Base-by-base conservation (phyloP, 176 grass and related monocot species). In the Saccharum officinarum region DNA sequence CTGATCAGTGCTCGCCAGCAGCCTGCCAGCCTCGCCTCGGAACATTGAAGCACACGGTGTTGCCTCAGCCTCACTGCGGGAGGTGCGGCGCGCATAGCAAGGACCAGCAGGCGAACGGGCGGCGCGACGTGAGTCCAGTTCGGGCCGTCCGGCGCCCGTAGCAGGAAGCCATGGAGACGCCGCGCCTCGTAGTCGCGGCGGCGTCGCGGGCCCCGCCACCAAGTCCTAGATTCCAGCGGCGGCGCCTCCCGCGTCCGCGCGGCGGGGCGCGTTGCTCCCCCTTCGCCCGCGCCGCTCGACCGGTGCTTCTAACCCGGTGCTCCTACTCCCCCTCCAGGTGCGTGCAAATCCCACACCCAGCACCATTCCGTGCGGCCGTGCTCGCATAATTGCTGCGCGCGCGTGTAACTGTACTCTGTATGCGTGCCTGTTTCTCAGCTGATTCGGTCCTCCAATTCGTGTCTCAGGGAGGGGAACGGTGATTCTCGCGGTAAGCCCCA, bases 271-370 rank as follows among this genome's bases (percentile, higher is more conserved):
- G 36, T 60, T 41, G 64, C 39, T 41, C 71, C 54, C 1, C 23
- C 73, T 63, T 23, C 31, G 45, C 80, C 30, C 54, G 39, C 52
- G 30, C 67, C 13, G 38, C 81, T 23, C 49, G 40, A 1, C 42
- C 50, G 3, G 7, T 50, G 20, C 15, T 34, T 17, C 54, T 42
- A 44, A 28, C 25, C 54, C n/a, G 67, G 41, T 79, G 66, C 67
- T 65, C 22, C 67, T 42, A 60, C 54, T 28, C 80, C 65, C 4
- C 22, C 12, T 83, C 80, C 74, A 72, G 80, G 80, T 60, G 39
- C 57, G 46, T 55, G 11, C 31, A 22, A 5, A 3, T 55, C 28
- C 10, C 76, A 37, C 1, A 20, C 62, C n/a, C 36, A 18, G 36
- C 73, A 22, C 28, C 3, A 12, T 2, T 16, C 63, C 22, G 54